Evolutionary conservation across 495 filamentous ascomycete species (phyloP).

Genomic region (Penicillium subrubescens): DNA sequence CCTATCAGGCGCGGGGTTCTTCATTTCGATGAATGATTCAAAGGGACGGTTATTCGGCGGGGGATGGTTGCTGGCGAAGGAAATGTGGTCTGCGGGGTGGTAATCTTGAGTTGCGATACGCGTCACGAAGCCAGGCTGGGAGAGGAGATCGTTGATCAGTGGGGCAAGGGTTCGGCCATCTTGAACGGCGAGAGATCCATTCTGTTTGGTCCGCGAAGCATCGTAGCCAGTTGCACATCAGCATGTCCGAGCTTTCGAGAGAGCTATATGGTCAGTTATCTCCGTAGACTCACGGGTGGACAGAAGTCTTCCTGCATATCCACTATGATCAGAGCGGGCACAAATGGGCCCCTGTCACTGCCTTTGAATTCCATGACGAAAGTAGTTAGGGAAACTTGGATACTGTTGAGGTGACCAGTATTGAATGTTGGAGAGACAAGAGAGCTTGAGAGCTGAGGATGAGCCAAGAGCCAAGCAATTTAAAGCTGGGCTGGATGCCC

Average conservation of each 20-base stretch:
- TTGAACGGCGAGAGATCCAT: slow-evolving; percentile 78
- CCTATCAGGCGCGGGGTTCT: slow-evolving; percentile 64
- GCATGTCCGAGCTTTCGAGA: slow-evolving; percentile 8
- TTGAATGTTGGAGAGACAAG: not conserved
- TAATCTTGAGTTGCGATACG: slow-evolving; percentile 88
- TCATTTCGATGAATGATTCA: slow-evolving; percentile 59
- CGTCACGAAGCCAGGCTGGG: slow-evolving; percentile 64
- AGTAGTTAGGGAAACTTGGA: not conserved
- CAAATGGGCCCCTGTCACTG: slow-evolving; percentile 11
- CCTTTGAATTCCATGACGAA: slow-evolving; percentile 13
- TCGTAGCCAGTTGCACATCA: slow-evolving; percentile 14
- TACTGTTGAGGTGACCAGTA: not conserved
- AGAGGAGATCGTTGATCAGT: slow-evolving; percentile 74
- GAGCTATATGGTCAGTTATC: slow-evolving; percentile 5
- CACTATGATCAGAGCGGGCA: slow-evolving; percentile 67
- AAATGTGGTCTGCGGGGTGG: slow-evolving; percentile 84
- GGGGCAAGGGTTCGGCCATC: slow-evolving; percentile 69
- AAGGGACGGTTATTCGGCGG: slow-evolving; percentile 68
- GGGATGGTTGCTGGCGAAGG: slow-evolving; percentile 81
- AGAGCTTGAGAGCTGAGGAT: not conserved
- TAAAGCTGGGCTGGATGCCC: not conserved
- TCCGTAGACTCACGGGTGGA: slow-evolving; percentile 63
- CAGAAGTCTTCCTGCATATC: slow-evolving; percentile 98
- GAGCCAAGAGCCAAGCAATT: not conserved
- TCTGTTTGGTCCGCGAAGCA: slow-evolving; percentile 44